phyloP scores from a whole-genome alignment of 192 early-diverging fungal genomes.

The Dispira parvispora region DNA sequence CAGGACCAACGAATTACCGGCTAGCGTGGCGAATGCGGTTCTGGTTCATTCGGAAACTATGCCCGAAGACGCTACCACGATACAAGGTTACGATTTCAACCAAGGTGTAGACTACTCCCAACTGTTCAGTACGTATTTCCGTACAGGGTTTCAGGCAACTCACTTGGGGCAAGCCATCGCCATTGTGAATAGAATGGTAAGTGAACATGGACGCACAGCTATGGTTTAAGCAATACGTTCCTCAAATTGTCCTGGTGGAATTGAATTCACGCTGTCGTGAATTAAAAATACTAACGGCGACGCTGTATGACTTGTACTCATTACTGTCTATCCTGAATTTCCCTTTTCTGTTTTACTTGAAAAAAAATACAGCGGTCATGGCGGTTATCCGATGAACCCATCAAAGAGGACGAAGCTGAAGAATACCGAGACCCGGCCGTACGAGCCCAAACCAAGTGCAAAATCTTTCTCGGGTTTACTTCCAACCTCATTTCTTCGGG shows the following conservation, averaged over 20 bases:
- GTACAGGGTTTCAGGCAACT: slow-evolving; percentile 90
- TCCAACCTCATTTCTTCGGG: slow-evolving; percentile 96
- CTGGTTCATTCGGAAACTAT: slow-evolving; percentile 45
- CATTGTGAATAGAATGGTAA: slow-evolving; percentile 75
- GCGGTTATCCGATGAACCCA: slow-evolving; percentile 79
- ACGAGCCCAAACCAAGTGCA: slow-evolving; percentile 63
- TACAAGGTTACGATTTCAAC: slow-evolving; percentile 90
- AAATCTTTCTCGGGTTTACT: slow-evolving; percentile 95
- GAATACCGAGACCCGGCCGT: slow-evolving; percentile 38
- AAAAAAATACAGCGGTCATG: slow-evolving; percentile 36
- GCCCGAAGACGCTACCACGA: slow-evolving; percentile 39
- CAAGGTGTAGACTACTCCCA: slow-evolving; percentile 54
- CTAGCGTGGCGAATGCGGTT: slow-evolving; percentile 23
- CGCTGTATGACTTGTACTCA: too few species aligned
- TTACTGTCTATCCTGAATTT: too few species aligned
- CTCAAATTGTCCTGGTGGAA: too few species aligned
- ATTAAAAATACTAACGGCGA: too few species aligned
- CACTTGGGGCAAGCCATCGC: slow-evolving; percentile 74
- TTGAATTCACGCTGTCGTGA: too few species aligned
- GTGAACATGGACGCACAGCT: neutral
- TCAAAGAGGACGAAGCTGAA: slow-evolving; percentile 37
- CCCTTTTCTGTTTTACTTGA: too few species aligned
- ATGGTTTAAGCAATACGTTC: too few species aligned
- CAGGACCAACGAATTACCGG: neutral
- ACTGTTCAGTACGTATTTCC: slow-evolving; percentile 50